A percentile compares a stretch with the other conserved stretches of the same genome.
Conservation (phyloP, 352 stramenopile genomes). For the Pythium grandisporangium region DNA sequence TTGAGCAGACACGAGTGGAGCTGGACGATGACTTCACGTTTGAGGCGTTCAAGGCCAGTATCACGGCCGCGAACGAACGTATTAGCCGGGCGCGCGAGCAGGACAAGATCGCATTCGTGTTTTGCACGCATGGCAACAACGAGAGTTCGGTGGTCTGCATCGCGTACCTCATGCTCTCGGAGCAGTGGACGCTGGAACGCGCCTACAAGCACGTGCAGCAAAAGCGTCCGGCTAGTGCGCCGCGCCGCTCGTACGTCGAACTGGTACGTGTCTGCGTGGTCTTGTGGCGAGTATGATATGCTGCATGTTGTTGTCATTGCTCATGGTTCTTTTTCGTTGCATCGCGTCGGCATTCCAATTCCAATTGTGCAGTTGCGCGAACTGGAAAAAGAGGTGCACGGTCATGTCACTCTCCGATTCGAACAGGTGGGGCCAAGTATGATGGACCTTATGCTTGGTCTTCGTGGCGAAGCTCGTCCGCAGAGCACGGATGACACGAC, state of each 20-base stretch:
- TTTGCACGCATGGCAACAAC: slow-evolving; percentile 65
- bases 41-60: slow-evolving; percentile 37
- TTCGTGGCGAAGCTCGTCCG: slow-evolving; percentile 26
- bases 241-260: slow-evolving; percentile 55
- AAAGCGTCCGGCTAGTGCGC: slow-evolving; percentile 44
- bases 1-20: slow-evolving; percentile 31
- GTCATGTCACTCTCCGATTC: slow-evolving; percentile 45
- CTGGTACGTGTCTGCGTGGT: slow-evolving; percentile 23
- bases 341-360: too few relatives aligned
- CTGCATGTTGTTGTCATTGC: too few relatives aligned
- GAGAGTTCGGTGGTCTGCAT: slow-evolving; percentile 63
- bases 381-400: slow-evolving; percentile 47
- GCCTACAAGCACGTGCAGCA: slow-evolving; percentile 52
- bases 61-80: slow-evolving; percentile 33
- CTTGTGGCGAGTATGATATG: too few relatives aligned
- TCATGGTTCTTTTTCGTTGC: too few relatives aligned
- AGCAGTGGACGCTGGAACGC: slow-evolving; percentile 51
- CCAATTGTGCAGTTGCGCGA: slow-evolving; percentile 22
- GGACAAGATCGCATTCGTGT: slow-evolving; percentile 52
- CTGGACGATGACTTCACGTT: slow-evolving; percentile 59
- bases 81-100: slow-evolving; percentile 24
- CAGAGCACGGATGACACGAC: slow-evolving; percentile 31
- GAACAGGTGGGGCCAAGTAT: slow-evolving; percentile 60
- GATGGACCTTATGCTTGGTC: slow-evolving; percentile 64
- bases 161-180: slow-evolving; percentile 44